Evolutionary conservation across 345 rosid species (phyloP).

Genomic region (Turritis glabra): DNA sequence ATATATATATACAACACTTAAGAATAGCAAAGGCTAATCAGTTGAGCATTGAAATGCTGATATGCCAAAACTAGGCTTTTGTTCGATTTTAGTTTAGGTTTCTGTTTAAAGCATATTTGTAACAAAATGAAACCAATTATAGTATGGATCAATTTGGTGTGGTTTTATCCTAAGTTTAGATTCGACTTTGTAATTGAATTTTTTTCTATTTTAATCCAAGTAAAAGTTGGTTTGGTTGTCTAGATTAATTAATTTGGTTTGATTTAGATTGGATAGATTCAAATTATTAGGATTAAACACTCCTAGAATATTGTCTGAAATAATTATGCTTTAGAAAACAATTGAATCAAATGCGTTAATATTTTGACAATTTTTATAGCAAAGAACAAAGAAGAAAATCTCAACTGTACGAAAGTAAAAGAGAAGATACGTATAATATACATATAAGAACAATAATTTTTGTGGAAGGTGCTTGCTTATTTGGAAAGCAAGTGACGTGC

Average conservation of each 20-base stretch:
- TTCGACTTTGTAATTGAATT: not conserved
- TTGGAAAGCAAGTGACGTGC: constrained; percentile 72
- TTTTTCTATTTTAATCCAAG: not conserved
- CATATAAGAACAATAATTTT: not conserved
- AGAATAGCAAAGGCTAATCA: not conserved
- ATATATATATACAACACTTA: not conserved
- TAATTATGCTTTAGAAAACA: not conserved
- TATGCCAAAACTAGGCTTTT: not conserved
- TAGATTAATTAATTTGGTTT: not conserved
- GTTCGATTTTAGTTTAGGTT: not conserved
- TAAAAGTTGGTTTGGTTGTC: not conserved
- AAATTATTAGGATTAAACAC: not conserved
- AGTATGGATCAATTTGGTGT: not conserved
- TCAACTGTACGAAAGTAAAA: not conserved
- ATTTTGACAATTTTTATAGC: constrained; percentile 6
- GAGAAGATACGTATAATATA: not conserved
- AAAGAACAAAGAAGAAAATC: constrained; percentile 36
- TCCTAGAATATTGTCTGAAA: not conserved
- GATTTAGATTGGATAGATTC: not conserved
- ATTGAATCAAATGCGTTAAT: not conserved
- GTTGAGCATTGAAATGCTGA: not conserved
- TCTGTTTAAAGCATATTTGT: not conserved
- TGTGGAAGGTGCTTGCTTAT: constrained; percentile 36
- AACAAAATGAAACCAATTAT: not conserved
- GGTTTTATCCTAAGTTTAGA: not conserved